phyloP scores from a whole-genome alignment of 768 basidiomycete species.

The Butyriboletus loyo region DNA sequence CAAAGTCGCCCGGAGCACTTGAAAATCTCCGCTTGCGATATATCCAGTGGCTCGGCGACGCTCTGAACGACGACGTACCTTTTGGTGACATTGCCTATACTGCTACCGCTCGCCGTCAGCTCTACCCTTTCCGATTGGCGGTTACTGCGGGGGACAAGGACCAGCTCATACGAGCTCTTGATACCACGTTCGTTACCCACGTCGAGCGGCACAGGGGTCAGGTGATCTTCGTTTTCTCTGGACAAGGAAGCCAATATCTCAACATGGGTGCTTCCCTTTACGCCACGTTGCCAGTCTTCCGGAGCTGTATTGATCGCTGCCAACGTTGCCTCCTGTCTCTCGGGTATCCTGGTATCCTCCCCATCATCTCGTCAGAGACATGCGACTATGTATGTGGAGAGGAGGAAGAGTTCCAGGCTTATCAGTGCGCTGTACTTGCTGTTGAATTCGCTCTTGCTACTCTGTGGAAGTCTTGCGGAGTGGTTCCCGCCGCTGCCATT shows the following conservation, averaged over 20 bases:
- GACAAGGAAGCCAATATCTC: constrained; percentile 66
- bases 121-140: constrained; percentile 52
- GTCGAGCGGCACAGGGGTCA: constrained; percentile 27
- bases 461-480: constrained; percentile 70
- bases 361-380: constrained; percentile 36
- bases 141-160: constrained; percentile 41
- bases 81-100: constrained; percentile 64
- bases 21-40: constrained; percentile 47
- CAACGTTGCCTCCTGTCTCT: constrained; percentile 44
- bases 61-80: constrained; percentile 20
- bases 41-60: constrained; percentile 44
- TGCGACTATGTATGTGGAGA: constrained; percentile 18
- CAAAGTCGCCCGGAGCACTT: constrained; percentile 48
- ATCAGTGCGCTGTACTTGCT: constrained; percentile 55
- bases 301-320: constrained; percentile 54
- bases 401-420: constrained; percentile 42
- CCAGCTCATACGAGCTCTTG: constrained; percentile 48
- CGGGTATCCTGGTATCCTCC: constrained; percentile 51
- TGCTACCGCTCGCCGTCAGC: constrained; percentile 60
- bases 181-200: constrained; percentile 32
- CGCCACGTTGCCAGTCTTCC: constrained; percentile 45
- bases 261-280: constrained; percentile 66
- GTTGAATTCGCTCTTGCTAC: constrained; percentile 60
- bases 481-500: constrained; percentile 56
- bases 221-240: constrained; percentile 68